Evolutionary conservation across 2,329 filamentous ascomycete genomes (phyloP).

Genomic region (Trichophyton verrucosum): DNA sequence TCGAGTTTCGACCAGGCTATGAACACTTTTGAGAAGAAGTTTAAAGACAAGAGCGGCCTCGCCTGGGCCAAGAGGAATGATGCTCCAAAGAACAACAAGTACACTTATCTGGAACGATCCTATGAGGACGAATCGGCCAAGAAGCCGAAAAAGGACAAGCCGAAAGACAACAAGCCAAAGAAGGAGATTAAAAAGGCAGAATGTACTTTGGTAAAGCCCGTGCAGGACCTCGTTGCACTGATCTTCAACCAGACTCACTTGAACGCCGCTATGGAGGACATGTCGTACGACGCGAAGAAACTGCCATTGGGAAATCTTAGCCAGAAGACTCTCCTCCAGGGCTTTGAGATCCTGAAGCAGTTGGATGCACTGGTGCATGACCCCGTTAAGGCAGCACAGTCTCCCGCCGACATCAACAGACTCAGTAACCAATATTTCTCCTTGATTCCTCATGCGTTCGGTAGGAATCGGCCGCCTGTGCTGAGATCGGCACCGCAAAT

Average conservation of each 20-base stretch:
- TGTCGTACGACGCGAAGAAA: constrained; percentile 47
- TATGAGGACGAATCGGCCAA: constrained; percentile 52
- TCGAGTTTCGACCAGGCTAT: constrained; percentile 31
- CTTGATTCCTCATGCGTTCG: constrained; percentile 69
- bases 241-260: constrained; percentile 75
- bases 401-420: constrained; percentile 37
- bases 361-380: constrained; percentile 55
- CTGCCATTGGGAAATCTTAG: constrained; percentile 74
- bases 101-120: constrained; percentile 67
- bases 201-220: constrained; percentile 46
- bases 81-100: constrained; percentile 46
- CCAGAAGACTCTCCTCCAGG: constrained; percentile 60
- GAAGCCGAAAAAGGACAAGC: constrained; percentile 21
- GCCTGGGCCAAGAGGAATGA: constrained; percentile 38
- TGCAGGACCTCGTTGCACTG: constrained; percentile 60
- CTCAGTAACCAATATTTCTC: constrained; percentile 72
- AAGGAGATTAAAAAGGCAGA: constrained; percentile 32
- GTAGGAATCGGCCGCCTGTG: constrained; percentile 58
- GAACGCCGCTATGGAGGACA: constrained; percentile 37
- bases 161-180: constrained; percentile 19
- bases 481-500: constrained; percentile 47
- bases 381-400: constrained; percentile 25
- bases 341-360: constrained; percentile 66
- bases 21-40: constrained; percentile 41
- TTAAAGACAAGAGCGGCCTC: constrained; percentile 45